Evolutionary conservation across 139 green algal species (phyloP).

Genomic region (Chlamydomonas eustigma): DNA sequence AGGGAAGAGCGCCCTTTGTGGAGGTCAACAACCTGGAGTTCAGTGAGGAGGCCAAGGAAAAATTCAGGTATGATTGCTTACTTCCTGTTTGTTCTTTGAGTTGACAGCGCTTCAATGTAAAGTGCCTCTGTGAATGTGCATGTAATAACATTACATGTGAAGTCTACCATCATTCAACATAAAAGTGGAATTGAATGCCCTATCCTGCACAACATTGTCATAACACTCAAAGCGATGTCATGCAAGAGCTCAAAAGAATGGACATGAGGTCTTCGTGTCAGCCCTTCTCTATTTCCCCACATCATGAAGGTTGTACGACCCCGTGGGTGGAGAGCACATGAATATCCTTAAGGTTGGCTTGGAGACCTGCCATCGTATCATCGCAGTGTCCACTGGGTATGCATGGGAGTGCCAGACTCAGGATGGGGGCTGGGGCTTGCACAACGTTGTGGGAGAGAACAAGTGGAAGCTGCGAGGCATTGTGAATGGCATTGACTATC

Average conservation of each 20-base stretch:
- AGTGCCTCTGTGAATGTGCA: not conserved
- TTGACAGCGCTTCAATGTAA: too few species aligned
- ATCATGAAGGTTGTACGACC: constrained; percentile 28
- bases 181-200: not conserved
- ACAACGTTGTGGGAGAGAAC: constrained; percentile 74
- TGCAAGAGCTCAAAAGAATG: not conserved
- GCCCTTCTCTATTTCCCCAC: not conserved
- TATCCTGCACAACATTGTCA: not conserved
- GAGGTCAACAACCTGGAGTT: constrained; percentile 80
- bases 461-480: constrained; percentile 90
- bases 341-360: constrained; percentile 96
- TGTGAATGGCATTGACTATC: constrained; percentile 94
- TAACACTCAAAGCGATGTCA: not conserved
- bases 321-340: constrained; percentile 89
- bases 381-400: constrained; percentile 85
- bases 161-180: not conserved
- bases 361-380: constrained; percentile 72
- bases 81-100: too few species aligned
- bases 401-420: constrained; percentile 94
- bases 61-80: constrained; percentile 37
- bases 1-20: constrained; percentile 84
- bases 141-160: not conserved
- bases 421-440: constrained; percentile 88
- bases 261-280: not conserved
- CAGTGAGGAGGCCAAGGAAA: constrained; percentile 60